A percentile compares a stretch with the other conserved stretches of the same genome.
Evolutionary conservation across 73 alveolate genomes (phyloP).

Genomic region (Tetrahymena borealis): DNA sequence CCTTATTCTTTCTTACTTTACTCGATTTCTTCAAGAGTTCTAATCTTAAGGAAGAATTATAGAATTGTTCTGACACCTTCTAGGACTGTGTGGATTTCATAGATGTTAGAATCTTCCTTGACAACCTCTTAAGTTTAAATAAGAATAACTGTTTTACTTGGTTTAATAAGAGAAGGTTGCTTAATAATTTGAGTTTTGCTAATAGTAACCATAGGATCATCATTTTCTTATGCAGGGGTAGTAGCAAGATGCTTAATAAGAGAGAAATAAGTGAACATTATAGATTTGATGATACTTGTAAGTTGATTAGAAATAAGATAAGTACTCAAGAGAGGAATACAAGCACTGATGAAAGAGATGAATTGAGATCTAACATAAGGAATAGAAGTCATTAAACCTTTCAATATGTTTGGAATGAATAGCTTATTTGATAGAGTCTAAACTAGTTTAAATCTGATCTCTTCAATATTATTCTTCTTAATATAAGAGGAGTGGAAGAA

Average conservation of each 20-base stretch:
- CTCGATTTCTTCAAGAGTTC: slow-evolving; percentile 29
- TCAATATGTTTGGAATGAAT: slow-evolving; percentile 29
- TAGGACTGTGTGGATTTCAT: slow-evolving; percentile 23
- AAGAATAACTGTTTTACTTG: neutral
- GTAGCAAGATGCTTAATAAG: slow-evolving; percentile 22
- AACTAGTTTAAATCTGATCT: slow-evolving; percentile 17
- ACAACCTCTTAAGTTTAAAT: neutral
- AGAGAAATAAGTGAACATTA: slow-evolving; percentile 19
- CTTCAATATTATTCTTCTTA: neutral
- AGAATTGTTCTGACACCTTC: slow-evolving; percentile 41
- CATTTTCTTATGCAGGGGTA: neutral
- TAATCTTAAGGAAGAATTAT: slow-evolving; percentile 21
- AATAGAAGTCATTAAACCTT: slow-evolving; percentile 30
- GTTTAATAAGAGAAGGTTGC: slow-evolving; percentile 16
- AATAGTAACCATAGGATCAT: neutral
- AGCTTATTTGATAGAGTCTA: slow-evolving; percentile 24
- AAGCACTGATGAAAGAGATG: slow-evolving; percentile 33
- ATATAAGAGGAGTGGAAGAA: slow-evolving; percentile 28
- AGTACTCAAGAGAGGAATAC: slow-evolving; percentile 34
- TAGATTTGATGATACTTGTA: slow-evolving; percentile 16
- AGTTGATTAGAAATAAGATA: slow-evolving; percentile 3
- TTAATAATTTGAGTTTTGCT: neutral
- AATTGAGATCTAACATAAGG: slow-evolving; percentile 34
- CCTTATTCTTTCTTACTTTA: neutral
- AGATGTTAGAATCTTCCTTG: slow-evolving; percentile 38